Base-by-base conservation (phyloP, 306 rosid species). In the Lathyrus tuberosus region DNA sequence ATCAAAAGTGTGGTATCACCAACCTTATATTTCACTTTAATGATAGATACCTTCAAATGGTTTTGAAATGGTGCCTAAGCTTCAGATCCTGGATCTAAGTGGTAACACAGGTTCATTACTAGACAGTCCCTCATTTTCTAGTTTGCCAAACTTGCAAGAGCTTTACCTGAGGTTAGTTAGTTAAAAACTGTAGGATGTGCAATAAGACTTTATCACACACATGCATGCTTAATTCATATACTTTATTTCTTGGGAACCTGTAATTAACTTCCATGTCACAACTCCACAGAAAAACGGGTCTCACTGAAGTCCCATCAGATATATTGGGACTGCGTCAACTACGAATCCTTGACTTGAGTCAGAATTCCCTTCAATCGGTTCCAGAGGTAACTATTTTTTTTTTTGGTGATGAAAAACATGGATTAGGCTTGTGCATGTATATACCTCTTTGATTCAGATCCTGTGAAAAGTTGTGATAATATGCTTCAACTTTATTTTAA, bases 61-160 rank as follows among this genome's bases (percentile, higher is more conserved):
- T 68, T 88, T 88, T 79, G 84, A 88, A 82, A 88, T 77, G 22
- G 82, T 82, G 67, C 87, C 94, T 54, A 79, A 57, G 84, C 89
- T 93, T 79, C 94, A 84, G 83, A 74, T 88, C 82, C 84, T 90
- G 65, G 91, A 93, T 79, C 83, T 93, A 74, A 85, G 96, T 77
- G 91, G 94, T 70, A 88, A 84, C 66, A 69, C 86, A 47, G 77
- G 83, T 78, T 85, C 88, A 48, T 72, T 94, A 74, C 86, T 79
- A 12, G 82, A 81, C 69, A 78, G 82, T 40, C 90, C 95, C 31
- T 35, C 79, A 46, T 94, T 94, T 83, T 86, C 95, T 60, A 59
- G 87, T 81, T 74, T 90, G 77, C 89, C 86, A 11, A 71, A 74
- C 81, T 76, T 94, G 71, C 96, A 81, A 78, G 97, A 94, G 84